phyloP scores from a whole-genome alignment of 2,329 filamentous ascomycete species.

The Aspergillus sojae region DNA sequence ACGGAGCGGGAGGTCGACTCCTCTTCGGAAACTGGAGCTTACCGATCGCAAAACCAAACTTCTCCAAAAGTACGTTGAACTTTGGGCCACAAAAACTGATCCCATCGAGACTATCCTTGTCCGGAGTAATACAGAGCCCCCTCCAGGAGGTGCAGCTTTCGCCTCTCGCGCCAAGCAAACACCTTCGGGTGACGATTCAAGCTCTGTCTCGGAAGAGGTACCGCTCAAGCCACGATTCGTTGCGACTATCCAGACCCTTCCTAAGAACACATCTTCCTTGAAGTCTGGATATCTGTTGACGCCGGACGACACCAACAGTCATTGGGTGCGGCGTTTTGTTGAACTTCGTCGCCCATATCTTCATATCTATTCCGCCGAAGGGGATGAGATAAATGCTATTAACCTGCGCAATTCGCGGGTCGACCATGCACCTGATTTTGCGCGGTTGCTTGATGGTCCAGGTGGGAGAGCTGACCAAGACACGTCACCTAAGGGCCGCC shows the following conservation, averaged over 20 bases:
- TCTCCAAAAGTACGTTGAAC: slow-evolving; percentile 44
- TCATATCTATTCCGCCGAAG: slow-evolving; percentile 83
- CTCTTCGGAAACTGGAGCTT: slow-evolving; percentile 37
- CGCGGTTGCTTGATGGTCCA: slow-evolving; percentile 68
- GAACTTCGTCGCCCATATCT: slow-evolving; percentile 90
- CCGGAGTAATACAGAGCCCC: slow-evolving; percentile 48
- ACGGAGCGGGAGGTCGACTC: slow-evolving; percentile 40
- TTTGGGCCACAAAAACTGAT: slow-evolving; percentile 47
- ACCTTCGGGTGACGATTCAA: slow-evolving; percentile 29
- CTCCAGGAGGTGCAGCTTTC: slow-evolving; percentile 38
- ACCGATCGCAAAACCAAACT: slow-evolving; percentile 42
- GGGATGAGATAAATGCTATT: slow-evolving; percentile 87
- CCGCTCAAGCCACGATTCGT: slow-evolving; percentile 65
- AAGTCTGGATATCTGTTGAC: slow-evolving; percentile 88
- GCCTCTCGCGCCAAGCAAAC: slow-evolving; percentile 24
- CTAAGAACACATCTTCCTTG: slow-evolving; percentile 78
- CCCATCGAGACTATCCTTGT: slow-evolving; percentile 47
- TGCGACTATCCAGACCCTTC: slow-evolving; percentile 73
- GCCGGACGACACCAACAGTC: slow-evolving; percentile 73
- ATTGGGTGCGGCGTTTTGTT: slow-evolving; percentile 91
- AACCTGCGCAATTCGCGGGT: slow-evolving; percentile 88
- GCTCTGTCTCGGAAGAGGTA: slow-evolving; percentile 33
- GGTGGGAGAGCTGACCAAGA: slow-evolving; percentile 39
- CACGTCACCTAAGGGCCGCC: slow-evolving; percentile 49
- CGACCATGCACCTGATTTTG: slow-evolving; percentile 86